Percentiles rank a stretch among this genome's conserved stretches.
Conservation (phyloP, 2,329 filamentous ascomycete species). For the Stemphylium lycopersici region DNA sequence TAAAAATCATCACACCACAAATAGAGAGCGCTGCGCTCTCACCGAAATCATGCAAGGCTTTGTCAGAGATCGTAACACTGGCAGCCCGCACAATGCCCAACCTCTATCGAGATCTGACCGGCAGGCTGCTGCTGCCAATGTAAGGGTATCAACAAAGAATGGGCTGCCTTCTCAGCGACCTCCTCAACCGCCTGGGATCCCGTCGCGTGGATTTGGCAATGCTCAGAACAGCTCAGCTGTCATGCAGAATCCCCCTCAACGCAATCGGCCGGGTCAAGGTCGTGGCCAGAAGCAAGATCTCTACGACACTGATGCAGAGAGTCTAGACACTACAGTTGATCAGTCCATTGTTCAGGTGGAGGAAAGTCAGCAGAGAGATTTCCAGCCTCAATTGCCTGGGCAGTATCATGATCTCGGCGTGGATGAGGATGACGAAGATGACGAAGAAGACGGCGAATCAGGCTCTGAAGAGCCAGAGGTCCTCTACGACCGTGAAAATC, state of each 20-base stretch:
- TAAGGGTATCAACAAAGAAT: conserved; percentile 24
- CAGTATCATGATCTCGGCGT: conserved; percentile 16
- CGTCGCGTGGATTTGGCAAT: conserved; percentile 13
- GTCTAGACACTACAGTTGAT: conserved; percentile 44
- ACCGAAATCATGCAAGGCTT: conserved; percentile 29
- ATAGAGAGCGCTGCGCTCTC: background rate
- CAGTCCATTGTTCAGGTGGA: conserved; percentile 28
- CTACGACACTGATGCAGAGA: conserved; percentile 49
- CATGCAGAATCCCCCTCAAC: conserved; percentile 22
- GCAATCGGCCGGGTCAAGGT: conserved; percentile 19
- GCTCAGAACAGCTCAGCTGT: conserved; percentile 18
- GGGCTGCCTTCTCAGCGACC: conserved; percentile 18
- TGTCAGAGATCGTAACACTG: conserved; percentile 21
- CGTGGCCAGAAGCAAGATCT: conserved; percentile 24
- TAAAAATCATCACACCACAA: background rate
- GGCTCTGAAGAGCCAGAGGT: background rate
- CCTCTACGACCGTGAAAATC: background rate
- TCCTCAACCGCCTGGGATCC: conserved; percentile 6
- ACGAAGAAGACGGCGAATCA: conserved; percentile 6
- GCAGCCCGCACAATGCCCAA: conserved; percentile 23
- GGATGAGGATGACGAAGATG: conserved; percentile 7
- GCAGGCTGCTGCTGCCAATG: conserved; percentile 28
- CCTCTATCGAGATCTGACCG: conserved; percentile 19
- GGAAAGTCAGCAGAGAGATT: conserved; percentile 18
- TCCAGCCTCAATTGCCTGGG: conserved; percentile 11